Percentiles rank a stretch among this genome's conserved stretches.
Conservation (phyloP, 129 eudicot species). For the Chrysanthemum seticuspe region DNA sequence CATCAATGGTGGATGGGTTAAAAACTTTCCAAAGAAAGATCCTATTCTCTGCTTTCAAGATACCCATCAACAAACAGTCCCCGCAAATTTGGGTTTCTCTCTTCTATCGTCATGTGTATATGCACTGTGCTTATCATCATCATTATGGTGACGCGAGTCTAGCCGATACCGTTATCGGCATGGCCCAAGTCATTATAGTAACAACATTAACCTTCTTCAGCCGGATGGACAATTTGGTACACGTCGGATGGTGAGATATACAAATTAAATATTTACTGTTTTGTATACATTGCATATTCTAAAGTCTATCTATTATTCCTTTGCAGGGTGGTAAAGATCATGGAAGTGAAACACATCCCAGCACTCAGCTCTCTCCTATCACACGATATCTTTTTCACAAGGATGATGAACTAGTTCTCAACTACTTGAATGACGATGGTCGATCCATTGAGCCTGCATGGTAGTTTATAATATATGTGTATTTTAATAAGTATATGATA, state of each 20-base stretch:
- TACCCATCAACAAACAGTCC: no score
- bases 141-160: conserved; percentile 73
- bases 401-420: conserved; percentile 53
- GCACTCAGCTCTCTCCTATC: conserved; percentile 47
- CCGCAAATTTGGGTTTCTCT: no score
- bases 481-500: no score
- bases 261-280: no score
- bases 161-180: conserved; percentile 63
- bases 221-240: conserved; percentile 74
- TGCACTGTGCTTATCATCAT: conserved; percentile 68
- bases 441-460: conserved; percentile 59
- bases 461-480: conserved; percentile 22
- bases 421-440: conserved; percentile 44
- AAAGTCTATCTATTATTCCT: not conserved
- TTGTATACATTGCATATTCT: not conserved
- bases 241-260: conserved; percentile 45
- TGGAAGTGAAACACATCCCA: conserved; percentile 22
- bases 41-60: conserved; percentile 64
- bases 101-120: conserved; percentile 29
- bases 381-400: conserved; percentile 55
- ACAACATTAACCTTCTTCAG: conserved; percentile 56
- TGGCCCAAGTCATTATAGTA: conserved; percentile 74
- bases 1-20: conserved; percentile 68
- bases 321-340: conserved; percentile 79
- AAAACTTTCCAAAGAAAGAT: conserved; percentile 78